Conservation (phyloP, 2,329 filamentous ascomycete species). For the Pseudogymnoascus sp. region DNA sequence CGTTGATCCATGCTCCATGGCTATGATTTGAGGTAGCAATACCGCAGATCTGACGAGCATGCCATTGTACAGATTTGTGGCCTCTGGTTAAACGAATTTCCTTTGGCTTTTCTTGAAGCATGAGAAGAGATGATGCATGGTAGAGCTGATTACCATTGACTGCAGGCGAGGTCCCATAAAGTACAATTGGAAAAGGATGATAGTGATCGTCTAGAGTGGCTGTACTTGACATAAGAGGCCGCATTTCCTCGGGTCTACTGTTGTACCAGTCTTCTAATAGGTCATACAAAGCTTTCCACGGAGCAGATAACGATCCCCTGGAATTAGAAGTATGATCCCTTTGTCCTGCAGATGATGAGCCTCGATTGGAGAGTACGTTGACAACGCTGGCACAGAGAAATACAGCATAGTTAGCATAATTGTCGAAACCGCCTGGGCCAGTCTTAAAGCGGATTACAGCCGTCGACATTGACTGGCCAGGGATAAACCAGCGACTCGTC, state of each 20-base stretch:
- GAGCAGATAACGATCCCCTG: conserved; percentile 25
- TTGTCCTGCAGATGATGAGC: conserved; percentile 10
- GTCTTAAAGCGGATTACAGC: conserved; percentile 25
- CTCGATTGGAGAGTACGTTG: conserved; percentile 29
- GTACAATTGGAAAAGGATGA: conserved; percentile 22
- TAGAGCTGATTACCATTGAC: conserved; percentile 34
- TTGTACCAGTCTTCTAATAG: conserved; percentile 38
- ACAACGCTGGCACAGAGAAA: conserved; percentile 43
- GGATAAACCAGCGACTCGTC: conserved; percentile 37
- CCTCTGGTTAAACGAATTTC: too few relatives aligned
- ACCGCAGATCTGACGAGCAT: conserved; percentile 41
- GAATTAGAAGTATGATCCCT: too few relatives aligned
- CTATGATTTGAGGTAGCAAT: conserved; percentile 40
- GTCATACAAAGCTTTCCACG: conserved; percentile 37
- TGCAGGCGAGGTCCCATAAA: conserved; percentile 18
- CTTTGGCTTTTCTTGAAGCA: conserved; percentile 30
- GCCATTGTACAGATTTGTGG: conserved; percentile 40
- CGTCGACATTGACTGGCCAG: background rate
- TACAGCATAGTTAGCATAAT: conserved; percentile 47
- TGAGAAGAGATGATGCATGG: conserved; percentile 28
- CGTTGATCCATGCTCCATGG: conserved; percentile 41
- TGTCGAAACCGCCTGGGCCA: conserved; percentile 34
- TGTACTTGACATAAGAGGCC: conserved; percentile 33
- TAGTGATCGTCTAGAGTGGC: conserved; percentile 27
- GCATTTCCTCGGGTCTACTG: conserved; percentile 32